A percentile compares a stretch with the other conserved stretches of the same genome.
These are phyloP conservation scores for Penicillium sp. DNA, from an alignment of 2,329 filamentous ascomycete genomes.

Conservation along the genomic window DNA sequence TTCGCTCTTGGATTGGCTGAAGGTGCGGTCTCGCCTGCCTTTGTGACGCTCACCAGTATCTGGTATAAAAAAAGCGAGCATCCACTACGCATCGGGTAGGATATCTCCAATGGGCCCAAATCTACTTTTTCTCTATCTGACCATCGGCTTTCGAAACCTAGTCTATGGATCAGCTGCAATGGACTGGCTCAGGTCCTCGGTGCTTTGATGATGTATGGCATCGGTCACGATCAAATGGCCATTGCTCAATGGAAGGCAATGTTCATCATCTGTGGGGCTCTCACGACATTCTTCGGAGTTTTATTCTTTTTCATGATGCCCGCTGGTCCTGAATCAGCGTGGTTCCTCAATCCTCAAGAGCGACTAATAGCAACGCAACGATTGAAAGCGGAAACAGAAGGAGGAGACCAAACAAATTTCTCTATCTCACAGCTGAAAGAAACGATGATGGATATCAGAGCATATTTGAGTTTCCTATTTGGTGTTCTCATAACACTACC, in stretches of 20 bases:
- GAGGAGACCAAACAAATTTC: slow-evolving; percentile 46
- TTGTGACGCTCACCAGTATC: slow-evolving; percentile 47
- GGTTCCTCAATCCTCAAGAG: slow-evolving; percentile 34
- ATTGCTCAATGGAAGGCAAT: slow-evolving; percentile 36
- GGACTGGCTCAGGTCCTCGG: slow-evolving; percentile 4
- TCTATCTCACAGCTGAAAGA: slow-evolving; percentile 47
- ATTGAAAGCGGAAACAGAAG: slow-evolving; percentile 36
- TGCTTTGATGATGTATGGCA: background rate
- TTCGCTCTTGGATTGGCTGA: slow-evolving; percentile 48
- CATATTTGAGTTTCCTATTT: slow-evolving; percentile 47
- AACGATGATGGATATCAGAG: slow-evolving; percentile 42
- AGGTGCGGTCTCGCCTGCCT: slow-evolving; percentile 48
- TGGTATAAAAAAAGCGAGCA: slow-evolving; percentile 44
- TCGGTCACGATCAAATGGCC: background rate
- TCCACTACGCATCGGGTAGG: slow-evolving; percentile 28
- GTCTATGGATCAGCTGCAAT: slow-evolving; percentile 6
- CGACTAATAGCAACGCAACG: slow-evolving; percentile 10
- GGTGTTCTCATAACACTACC: slow-evolving; percentile 49
- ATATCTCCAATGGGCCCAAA: background rate
- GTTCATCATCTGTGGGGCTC: slow-evolving; percentile 38
- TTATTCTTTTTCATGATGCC: slow-evolving; percentile 40
- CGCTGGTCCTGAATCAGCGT: slow-evolving; percentile 34
- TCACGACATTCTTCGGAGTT: slow-evolving; percentile 39
- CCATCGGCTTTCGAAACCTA: background rate
- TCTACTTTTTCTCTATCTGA: background rate